phyloP scores from a whole-genome alignment of 129 eudicot species.

The Oenanthe sinensis region DNA sequence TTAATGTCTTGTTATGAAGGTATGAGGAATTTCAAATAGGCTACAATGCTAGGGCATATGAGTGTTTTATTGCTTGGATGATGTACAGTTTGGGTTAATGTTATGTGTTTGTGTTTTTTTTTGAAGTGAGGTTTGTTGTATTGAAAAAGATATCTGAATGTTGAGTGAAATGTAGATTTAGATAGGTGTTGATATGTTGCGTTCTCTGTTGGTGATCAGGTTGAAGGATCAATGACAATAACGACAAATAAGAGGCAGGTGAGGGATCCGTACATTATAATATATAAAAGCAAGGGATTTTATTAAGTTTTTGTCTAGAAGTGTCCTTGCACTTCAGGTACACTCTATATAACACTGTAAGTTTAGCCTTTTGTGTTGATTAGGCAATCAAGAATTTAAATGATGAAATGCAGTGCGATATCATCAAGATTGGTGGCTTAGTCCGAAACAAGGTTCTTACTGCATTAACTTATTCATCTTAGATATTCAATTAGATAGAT shows the following conservation, averaged over 20 bases:
- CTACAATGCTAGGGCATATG: too few species aligned
- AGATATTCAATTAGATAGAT: background rate
- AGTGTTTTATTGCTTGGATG: background rate
- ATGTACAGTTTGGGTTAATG: background rate
- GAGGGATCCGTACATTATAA: conserved; percentile 74
- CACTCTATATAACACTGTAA: background rate
- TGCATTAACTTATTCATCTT: background rate
- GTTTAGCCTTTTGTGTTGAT: background rate
- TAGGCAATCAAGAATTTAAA: conserved; percentile 81
- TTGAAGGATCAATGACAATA: conserved; percentile 86
- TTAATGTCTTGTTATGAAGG: too few species aligned
- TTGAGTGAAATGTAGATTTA: too few species aligned
- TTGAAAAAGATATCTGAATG: too few species aligned
- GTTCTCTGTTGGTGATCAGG: conserved; percentile 29
- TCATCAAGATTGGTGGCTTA: conserved; percentile 75
- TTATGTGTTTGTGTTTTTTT: too few species aligned
- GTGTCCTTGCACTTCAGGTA: conserved; percentile 96
- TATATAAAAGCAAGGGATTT: conserved; percentile 93
- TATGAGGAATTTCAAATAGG: too few species aligned
- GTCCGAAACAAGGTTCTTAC: conserved; percentile 58
- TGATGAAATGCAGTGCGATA: conserved; percentile 98
- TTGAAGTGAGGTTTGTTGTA: too few species aligned
- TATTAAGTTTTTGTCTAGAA: conserved; percentile 81
- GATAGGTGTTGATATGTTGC: background rate
- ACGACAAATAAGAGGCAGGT: conserved; percentile 70